Base-by-base conservation (phyloP, 371 early-diverging fungal species). In the Mortierella sp. region DNA sequence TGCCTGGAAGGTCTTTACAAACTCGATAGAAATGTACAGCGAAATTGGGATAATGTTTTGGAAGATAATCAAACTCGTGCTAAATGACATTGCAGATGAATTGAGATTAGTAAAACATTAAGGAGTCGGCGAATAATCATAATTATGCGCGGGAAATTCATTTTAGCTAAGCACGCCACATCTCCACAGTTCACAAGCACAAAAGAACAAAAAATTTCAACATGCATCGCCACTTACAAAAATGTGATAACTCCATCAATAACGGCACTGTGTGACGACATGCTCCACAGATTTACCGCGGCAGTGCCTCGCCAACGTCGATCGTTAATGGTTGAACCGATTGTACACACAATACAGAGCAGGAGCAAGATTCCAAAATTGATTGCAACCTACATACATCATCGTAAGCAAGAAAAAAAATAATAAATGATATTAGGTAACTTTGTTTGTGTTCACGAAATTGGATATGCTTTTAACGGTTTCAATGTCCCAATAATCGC, bases 41-140 rank as follows among this genome's bases (percentile, higher is more conserved):
- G 98, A 96, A 57, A 99, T 95, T 0, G 99, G 99, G 66, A 99
- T 95, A 71, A 99, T 92, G 75, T 96, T 96, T 77, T 97, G 97
- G 72, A 97, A 95, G 68, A 97, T 93, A 72, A 98, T 96, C 86
- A 98, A 80, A 80, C 92, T 89, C 35, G 92, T 87, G 88, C 93
- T 90, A 83, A 30, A 43, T 39, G 24, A 26, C 20, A 22, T 30
- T 58, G 16, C 20, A 37, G 5, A 18, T 60, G 9, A 20, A n/a
- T 16, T 30, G 9, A 37, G 32, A 37, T 32, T 3, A 26, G 24
- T 55, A n/a, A 77, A 62, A 49, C 5, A 20, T 49, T 16, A 49
- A 20, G 49, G 40, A 49, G 0, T 45, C 16, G 28, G 55, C 12
- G 4, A 40, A 62, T 52, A 69, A 62, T 30, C 30, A 30, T 20